These are phyloP conservation scores for Volvox reticuliferus DNA, from an alignment of 139 green algal species.

Conservation along the genomic window DNA sequence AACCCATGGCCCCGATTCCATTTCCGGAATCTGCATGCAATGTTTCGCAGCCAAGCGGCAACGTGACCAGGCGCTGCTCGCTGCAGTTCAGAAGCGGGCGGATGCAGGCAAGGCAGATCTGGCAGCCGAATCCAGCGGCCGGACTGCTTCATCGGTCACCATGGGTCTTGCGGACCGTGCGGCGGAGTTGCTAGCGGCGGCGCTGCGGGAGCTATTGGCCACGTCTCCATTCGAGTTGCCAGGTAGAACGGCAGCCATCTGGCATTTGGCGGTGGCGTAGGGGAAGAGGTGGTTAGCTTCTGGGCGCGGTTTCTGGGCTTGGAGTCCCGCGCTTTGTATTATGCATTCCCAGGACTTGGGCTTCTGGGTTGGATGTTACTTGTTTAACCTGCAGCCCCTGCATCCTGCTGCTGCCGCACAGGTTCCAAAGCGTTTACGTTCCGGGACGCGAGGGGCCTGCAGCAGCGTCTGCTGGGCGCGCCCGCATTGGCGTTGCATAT, in stretches of 20 bases:
- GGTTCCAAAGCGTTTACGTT: constrained; percentile 19
- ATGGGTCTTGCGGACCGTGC: neutral
- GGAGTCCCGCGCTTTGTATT: no score
- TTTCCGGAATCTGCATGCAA: no score
- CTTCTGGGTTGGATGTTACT: no score
- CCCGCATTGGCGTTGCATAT: constrained; percentile 35
- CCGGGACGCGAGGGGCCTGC: neutral
- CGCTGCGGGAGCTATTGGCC: constrained; percentile 13
- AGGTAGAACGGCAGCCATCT: neutral
- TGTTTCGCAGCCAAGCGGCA: constrained; percentile 21
- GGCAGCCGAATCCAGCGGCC: neutral
- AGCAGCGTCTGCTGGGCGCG: constrained; percentile 23
- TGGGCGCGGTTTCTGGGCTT: no score
- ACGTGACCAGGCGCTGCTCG: constrained; percentile 11
- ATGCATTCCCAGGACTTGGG: no score
- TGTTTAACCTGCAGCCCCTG: neutral
- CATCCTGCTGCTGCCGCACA: neutral
- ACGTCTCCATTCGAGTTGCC: constrained; percentile 18
- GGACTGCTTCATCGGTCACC: neutral
- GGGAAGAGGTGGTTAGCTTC: no score
- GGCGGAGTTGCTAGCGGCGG: neutral
- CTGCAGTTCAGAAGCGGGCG: constrained; percentile 26
- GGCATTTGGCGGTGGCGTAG: no score
- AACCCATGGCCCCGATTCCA: no score
- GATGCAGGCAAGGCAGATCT: neutral